These are phyloP conservation scores for Closterium sp. DNA, from an alignment of 139 green algal species.

Conservation along the genomic window DNA sequence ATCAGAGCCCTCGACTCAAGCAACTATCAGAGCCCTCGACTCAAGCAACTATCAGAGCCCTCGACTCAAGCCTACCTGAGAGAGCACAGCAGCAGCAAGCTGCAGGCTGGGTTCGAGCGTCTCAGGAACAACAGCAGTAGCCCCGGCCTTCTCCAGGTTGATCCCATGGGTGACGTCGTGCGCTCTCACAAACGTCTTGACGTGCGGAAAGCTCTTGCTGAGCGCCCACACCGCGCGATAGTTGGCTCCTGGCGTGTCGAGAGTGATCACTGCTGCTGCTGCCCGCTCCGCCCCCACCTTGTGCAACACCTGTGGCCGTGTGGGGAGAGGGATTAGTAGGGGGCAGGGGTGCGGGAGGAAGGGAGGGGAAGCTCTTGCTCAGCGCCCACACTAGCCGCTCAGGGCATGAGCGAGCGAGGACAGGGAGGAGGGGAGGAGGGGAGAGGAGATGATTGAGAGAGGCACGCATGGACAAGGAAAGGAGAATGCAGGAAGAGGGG, in stretches of 20 bases:
- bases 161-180: conserved; percentile 90
- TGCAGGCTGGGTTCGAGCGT: conserved; percentile 94
- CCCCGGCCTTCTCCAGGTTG: conserved; percentile 92
- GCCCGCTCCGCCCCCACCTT: conserved; percentile 73
- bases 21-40: no score
- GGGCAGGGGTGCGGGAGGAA: no score
- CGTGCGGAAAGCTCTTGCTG: conserved; percentile 61
- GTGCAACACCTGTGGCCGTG: conserved; percentile 79
- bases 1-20: no score
- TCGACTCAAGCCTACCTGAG: conserved; percentile 59
- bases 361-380: no score
- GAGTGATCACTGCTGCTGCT: conserved; percentile 86
- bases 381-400: no score
- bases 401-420: no score
- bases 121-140: conserved; percentile 93
- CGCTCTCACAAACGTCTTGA: conserved; percentile 93
- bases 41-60: no score
- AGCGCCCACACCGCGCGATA: conserved; percentile 85
- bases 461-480: no score
- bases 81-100: conserved; percentile 87
- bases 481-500: no score
- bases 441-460: no score
- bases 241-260: conserved; percentile 75
- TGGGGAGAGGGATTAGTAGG: no score
- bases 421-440: no score